A percentile compares a stretch with the other conserved stretches of the same genome.
Conservation (phyloP, 2,329 filamentous ascomycete species). For the Curvularia sp. region DNA sequence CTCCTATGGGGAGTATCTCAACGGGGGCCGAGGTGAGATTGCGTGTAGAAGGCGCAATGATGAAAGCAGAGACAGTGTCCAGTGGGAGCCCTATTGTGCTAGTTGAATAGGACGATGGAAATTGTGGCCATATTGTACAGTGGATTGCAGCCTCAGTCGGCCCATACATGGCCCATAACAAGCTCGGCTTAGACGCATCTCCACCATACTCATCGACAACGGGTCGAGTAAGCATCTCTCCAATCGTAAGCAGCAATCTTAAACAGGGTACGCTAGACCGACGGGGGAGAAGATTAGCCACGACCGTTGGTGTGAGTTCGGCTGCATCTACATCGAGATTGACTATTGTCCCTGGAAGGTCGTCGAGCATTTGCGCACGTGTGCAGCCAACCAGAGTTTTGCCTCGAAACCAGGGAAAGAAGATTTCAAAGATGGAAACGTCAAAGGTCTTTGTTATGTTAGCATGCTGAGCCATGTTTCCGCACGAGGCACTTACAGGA, state of each 20-base stretch:
- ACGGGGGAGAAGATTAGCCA: slow-evolving; percentile 74
- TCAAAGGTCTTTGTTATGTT: slow-evolving; percentile 70
- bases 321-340: slow-evolving; percentile 77
- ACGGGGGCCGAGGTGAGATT: slow-evolving; percentile 43
- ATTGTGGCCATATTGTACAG: slow-evolving; percentile 75
- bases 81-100: slow-evolving; percentile 79
- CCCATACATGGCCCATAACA: slow-evolving; percentile 93
- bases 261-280: slow-evolving; percentile 71
- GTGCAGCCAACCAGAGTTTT: slow-evolving; percentile 75
- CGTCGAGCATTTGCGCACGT: slow-evolving; percentile 73
- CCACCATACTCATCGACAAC: slow-evolving; percentile 83
- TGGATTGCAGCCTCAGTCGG: slow-evolving; percentile 93
- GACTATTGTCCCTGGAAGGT: slow-evolving; percentile 73
- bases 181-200: slow-evolving; percentile 59
- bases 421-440: slow-evolving; percentile 93
- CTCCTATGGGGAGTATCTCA: slow-evolving; percentile 67
- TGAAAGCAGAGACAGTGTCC: slow-evolving; percentile 79
- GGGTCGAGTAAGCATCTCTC: slow-evolving; percentile 84
- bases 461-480: slow-evolving; percentile 1
- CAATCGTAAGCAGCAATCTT: slow-evolving; percentile 80
- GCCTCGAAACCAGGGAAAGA: slow-evolving; percentile 81
- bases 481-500: slow-evolving; percentile 52
- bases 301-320: slow-evolving; percentile 88
- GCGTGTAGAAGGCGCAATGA: slow-evolving; percentile 61
- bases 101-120: slow-evolving; percentile 63